Base-by-base conservation (phyloP, 192 early-diverging fungal genomes). In the Physocladia obscura region DNA sequence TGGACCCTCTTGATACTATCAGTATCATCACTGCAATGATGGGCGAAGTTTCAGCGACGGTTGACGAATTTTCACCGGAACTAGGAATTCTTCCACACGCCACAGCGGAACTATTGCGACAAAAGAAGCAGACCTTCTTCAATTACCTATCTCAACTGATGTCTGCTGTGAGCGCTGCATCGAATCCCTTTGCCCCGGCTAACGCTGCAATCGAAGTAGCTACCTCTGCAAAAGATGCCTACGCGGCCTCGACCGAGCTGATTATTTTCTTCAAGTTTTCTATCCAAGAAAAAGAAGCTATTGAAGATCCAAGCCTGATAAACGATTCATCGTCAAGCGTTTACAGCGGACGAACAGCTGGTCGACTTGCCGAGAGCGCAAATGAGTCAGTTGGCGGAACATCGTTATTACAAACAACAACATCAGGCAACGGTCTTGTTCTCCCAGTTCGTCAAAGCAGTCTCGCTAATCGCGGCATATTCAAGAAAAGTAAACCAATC, bases 121-220 rank as follows among this genome's bases (percentile, higher is more conserved):
- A 79, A 57, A 77, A 84, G 32, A 86, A 88, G 62, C 81, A 87
- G 49, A 62, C 74, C 3, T 73, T 92, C 30, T 89, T 87, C 80
- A 87, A 90, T 67, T 81, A 80, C 49, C 74, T 91, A 32, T 80
- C 89, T 1, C 78, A 78, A 19, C 69, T 92, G 19, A 83, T 89
- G 38, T 87, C 88, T 74, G 77, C 80, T 6, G 85, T 84, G 27
- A 77, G 84, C 35, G 73, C 77, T 4, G 83, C 87, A 1, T 81
- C 89, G 0, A 76, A 76, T 40, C 80, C 77, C 1, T 77, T 83
- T 62, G 76, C 85, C 21, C 80, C 84, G 29, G 61, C 74, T 27
- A 79, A 82, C 34, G 85, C 83, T 2, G 35, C 83, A 6, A 81
- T 87, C 24, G 81, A 88, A 62, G 79, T 89, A 5, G 70, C 84